phyloP scores from a whole-genome alignment of 225 moss, liverwort and hornwort species.

The Rhytidiadelphus loreus region DNA sequence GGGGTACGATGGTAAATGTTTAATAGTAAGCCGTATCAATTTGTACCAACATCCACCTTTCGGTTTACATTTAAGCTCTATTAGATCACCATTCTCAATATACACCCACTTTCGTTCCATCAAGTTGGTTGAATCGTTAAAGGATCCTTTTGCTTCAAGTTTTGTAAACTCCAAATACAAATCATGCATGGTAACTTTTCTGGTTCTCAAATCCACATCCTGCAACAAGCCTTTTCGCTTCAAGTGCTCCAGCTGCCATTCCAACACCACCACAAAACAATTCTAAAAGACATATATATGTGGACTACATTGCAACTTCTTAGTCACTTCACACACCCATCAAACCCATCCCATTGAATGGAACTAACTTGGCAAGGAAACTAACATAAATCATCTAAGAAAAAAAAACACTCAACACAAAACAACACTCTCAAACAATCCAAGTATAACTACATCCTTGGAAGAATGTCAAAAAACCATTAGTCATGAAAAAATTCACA shows the following conservation, averaged over 20 bases:
- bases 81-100: background rate
- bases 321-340: too few relatives aligned
- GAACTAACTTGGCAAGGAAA: background rate
- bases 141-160: background rate
- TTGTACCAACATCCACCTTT: background rate
- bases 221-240: background rate
- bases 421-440: background rate
- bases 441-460: too few relatives aligned
- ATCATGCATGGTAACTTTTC: background rate
- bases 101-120: too few relatives aligned
- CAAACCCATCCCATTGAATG: background rate
- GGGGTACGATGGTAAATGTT: accelerated
- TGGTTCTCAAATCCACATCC: background rate
- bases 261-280: background rate
- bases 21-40: background rate
- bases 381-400: background rate
- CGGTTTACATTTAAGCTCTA: background rate
- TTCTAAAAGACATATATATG: too few relatives aligned
- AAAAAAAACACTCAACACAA: background rate
- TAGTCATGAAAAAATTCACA: background rate
- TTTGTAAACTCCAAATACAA: background rate
- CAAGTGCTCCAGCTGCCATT: background rate
- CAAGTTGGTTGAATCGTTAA: too few relatives aligned
- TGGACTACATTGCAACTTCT: too few relatives aligned
- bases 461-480: too few relatives aligned